phyloP scores from a whole-genome alignment of 805 yeast species.

The Yarrowia keelungensis region DNA sequence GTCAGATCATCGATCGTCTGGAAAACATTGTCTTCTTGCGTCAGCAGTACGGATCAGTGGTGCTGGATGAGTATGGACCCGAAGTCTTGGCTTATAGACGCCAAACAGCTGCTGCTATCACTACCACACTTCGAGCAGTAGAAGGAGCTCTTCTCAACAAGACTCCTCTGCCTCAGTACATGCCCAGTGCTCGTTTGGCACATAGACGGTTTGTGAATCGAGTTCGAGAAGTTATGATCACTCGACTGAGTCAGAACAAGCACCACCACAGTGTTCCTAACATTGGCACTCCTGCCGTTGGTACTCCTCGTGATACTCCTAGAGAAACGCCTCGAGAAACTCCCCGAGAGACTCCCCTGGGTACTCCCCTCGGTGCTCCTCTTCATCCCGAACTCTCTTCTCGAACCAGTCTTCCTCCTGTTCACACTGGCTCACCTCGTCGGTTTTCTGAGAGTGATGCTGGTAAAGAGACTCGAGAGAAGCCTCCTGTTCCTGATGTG shows the following conservation, averaged over 20 bases:
- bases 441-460: background rate
- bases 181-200: constrained; percentile 59
- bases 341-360: constrained; percentile 7
- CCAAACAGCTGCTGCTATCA: constrained; percentile 55
- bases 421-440: constrained; percentile 3
- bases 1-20: constrained; percentile 57
- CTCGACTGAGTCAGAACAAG: constrained; percentile 12
- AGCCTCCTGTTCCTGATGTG: background rate
- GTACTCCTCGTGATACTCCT: constrained; percentile 20
- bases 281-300: constrained; percentile 26
- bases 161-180: constrained; percentile 58
- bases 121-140: constrained; percentile 53
- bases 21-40: constrained; percentile 57
- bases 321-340: constrained; percentile 5
- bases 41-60: constrained; percentile 56
- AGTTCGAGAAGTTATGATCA: constrained; percentile 52
- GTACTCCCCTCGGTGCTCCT: constrained; percentile 9
- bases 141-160: constrained; percentile 56
- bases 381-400: constrained; percentile 5
- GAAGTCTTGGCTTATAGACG: constrained; percentile 55
- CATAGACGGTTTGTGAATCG: constrained; percentile 56
- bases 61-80: constrained; percentile 55
- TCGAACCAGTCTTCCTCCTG: constrained; percentile 26
- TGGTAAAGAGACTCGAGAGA: background rate
- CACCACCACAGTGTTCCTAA: constrained; percentile 22